Evolutionary conservation across 768 basidiomycete genomes (phyloP).

Genomic region (Termitomyces titanicus): DNA sequence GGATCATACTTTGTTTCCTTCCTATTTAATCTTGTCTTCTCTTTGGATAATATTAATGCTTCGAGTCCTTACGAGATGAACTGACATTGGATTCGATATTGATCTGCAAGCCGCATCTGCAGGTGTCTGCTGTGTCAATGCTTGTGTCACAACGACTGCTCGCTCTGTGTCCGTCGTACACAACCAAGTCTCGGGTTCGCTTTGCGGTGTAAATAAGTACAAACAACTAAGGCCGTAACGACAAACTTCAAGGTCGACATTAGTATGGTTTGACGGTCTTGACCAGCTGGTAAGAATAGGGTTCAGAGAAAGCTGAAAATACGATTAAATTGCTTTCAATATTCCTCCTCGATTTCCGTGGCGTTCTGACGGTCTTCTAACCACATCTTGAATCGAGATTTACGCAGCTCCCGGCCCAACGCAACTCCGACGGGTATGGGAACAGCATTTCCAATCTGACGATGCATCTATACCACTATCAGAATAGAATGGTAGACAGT

Average conservation of each 20-base stretch:
- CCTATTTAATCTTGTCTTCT: neutral
- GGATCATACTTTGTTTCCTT: constrained; percentile 5
- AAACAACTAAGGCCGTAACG: no score
- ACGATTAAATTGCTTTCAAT: neutral
- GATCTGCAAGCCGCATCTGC: no score
- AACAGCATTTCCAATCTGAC: constrained; percentile 81
- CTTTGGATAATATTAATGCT: neutral
- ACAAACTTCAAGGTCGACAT: no score
- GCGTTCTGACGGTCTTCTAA: constrained; percentile 29
- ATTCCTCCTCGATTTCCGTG: constrained; percentile 28
- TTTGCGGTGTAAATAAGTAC: no score
- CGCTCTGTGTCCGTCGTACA: no score
- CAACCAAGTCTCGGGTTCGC: no score
- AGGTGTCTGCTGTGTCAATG: no score
- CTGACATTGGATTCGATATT: neutral
- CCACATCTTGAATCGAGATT: constrained; percentile 53
- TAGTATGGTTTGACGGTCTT: no score
- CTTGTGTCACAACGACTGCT: no score
- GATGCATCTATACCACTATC: constrained; percentile 53
- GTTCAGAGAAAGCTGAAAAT: neutral
- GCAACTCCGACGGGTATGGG: constrained; percentile 63
- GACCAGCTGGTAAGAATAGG: no score
- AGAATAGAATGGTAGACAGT: neutral
- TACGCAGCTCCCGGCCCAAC: constrained; percentile 58
- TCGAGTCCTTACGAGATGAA: neutral